Percentiles rank a stretch among this genome's conserved stretches.
These are phyloP conservation scores for Fusarium anthophilum DNA, from an alignment of 2,329 filamentous ascomycete genomes.

Conservation along the genomic window DNA sequence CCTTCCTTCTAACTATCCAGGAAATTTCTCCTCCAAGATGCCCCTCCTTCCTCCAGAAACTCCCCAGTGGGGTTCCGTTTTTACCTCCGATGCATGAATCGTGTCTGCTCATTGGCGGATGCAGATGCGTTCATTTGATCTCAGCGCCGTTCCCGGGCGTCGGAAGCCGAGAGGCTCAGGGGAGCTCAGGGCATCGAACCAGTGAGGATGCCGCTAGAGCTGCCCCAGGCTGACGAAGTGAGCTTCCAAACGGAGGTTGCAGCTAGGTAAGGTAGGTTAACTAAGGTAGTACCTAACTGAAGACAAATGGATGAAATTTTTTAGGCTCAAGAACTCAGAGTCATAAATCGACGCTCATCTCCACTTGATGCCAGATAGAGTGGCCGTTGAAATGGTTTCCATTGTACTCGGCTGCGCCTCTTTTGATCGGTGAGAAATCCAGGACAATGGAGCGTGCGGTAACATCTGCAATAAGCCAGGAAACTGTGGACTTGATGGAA, in stretches of 20 bases:
- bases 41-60: slow-evolving; percentile 28
- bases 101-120: slow-evolving; percentile 29
- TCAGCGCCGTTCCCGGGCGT: slow-evolving; percentile 40
- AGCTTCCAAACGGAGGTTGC: background rate
- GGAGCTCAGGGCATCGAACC: slow-evolving; percentile 16
- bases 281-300: background rate
- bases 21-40: slow-evolving; percentile 34
- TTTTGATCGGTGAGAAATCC: slow-evolving; percentile 3
- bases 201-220: slow-evolving; percentile 17
- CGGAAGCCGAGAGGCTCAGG: slow-evolving; percentile 35
- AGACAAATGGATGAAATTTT: background rate
- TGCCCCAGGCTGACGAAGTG: background rate
- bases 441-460: background rate
- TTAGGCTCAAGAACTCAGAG: slow-evolving; percentile 4
- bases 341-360: slow-evolving; percentile 6
- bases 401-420: slow-evolving; percentile 1
- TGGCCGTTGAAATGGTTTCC: background rate
- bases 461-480: slow-evolving; percentile 7
- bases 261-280: background rate
- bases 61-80: slow-evolving; percentile 37
- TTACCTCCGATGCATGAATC: slow-evolving; percentile 30
- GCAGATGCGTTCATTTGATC: slow-evolving; percentile 1
- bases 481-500: background rate
- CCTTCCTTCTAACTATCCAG: slow-evolving; percentile 16
- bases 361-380: background rate